A percentile compares a stretch with the other conserved stretches of the same genome.
phyloP scores from a whole-genome alignment of 2,329 filamentous ascomycete genomes.

The Verticillium nonalfalfae region DNA sequence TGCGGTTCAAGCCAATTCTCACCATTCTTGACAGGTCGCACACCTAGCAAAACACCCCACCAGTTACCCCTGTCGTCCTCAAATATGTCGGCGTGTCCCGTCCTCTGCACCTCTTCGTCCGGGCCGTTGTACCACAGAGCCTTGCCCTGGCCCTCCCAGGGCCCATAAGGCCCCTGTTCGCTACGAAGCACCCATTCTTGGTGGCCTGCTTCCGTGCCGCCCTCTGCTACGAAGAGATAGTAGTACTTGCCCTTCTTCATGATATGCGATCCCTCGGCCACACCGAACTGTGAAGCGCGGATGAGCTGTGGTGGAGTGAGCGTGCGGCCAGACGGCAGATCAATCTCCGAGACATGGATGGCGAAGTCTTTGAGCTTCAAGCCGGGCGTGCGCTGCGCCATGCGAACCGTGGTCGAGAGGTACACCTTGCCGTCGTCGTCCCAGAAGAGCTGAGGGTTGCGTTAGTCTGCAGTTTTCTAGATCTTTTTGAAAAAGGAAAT shows the following conservation, averaged over 20 bases:
- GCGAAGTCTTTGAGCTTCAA: conserved; percentile 43
- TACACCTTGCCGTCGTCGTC: conserved; percentile 43
- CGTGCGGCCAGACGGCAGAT: conserved; percentile 32
- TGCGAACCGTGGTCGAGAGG: conserved; percentile 34
- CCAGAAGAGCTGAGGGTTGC: conserved; percentile 30
- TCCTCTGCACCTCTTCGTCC: conserved; percentile 41
- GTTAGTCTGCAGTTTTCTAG: not conserved
- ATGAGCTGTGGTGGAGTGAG: conserved; percentile 26
- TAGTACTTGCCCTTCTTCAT: conserved; percentile 26
- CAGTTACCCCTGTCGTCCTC: conserved; percentile 35
- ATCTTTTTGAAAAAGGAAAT: conserved; percentile 9
- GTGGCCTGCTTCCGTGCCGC: conserved; percentile 40
- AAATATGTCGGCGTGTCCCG: conserved; percentile 42
- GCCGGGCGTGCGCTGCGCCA: conserved; percentile 25
- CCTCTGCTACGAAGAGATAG: conserved; percentile 33
- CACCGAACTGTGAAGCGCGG: conserved; percentile 27
- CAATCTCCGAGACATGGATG: conserved; percentile 38
- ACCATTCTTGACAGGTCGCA: conserved; percentile 26
- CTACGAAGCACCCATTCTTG: conserved; percentile 46
- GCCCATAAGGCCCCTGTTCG: conserved; percentile 32
- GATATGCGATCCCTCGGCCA: conserved; percentile 36
- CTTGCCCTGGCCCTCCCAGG: conserved; percentile 39
- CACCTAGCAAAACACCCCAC: conserved; percentile 41
- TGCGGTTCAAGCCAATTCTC: conserved; percentile 29
- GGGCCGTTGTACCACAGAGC: conserved; percentile 39